Conservation (phyloP, 495 filamentous ascomycete genomes). For the Penicillium mononematosum region DNA sequence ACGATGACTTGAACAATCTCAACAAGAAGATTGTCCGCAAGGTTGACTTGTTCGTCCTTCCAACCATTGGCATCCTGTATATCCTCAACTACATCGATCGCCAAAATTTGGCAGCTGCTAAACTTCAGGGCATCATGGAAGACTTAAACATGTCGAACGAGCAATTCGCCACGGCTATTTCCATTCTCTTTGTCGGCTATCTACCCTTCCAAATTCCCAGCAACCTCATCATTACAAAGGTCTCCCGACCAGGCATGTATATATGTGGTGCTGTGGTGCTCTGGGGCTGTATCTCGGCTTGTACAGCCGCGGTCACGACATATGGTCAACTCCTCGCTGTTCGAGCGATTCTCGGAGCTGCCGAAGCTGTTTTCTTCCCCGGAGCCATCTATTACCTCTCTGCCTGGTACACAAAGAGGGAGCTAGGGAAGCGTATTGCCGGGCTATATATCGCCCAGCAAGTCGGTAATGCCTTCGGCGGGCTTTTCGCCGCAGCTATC, state of each 20-base stretch:
- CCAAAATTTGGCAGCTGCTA: constrained; percentile 5
- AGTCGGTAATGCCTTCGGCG: constrained; percentile 57
- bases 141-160: constrained; percentile 30
- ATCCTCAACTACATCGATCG: constrained; percentile 45
- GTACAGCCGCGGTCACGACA: constrained; percentile 33
- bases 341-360: constrained; percentile 39
- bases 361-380: constrained; percentile 51
- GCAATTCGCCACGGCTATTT: constrained; percentile 33
- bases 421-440: constrained; percentile 57
- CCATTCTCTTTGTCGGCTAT: constrained; percentile 45
- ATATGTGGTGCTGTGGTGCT: constrained; percentile 43
- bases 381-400: constrained; percentile 57
- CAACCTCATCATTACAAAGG: constrained; percentile 54
- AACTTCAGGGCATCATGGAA: constrained; percentile 26
- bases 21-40: constrained; percentile 42
- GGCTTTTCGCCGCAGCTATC: constrained; percentile 54
- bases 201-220: constrained; percentile 58
- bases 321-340: constrained; percentile 36
- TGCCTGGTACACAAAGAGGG: constrained; percentile 56
- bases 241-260: constrained; percentile 33
- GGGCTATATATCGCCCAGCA: constrained; percentile 56
- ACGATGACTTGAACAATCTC: constrained; percentile 29
- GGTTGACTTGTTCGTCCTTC: constrained; percentile 39
- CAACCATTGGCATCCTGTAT: constrained; percentile 38
- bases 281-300: constrained; percentile 50